Evolutionary conservation across 2,329 filamentous ascomycete species (phyloP).

Genomic region (Byssoonygena ceratinophila): DNA sequence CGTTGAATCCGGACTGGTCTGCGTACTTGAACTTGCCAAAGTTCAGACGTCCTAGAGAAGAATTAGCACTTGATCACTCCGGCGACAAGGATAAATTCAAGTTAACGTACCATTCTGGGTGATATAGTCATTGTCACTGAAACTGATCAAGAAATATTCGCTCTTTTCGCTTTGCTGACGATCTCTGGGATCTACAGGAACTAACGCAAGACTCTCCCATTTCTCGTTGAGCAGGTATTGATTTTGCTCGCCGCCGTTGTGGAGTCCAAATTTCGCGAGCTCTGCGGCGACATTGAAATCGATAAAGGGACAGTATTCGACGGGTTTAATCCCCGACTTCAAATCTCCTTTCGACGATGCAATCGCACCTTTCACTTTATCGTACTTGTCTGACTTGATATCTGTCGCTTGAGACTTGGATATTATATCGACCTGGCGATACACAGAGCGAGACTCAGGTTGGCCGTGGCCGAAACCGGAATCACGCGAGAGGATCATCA

Average conservation of each 20-base stretch:
- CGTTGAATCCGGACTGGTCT: conserved; percentile 47
- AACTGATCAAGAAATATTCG: conserved; percentile 57
- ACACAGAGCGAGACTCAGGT: conserved; percentile 53
- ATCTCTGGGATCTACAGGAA: conserved; percentile 40
- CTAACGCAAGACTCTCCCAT: conserved; percentile 59
- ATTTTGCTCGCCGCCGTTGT: conserved; percentile 57
- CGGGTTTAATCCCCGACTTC: conserved; percentile 45
- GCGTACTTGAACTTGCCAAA: conserved; percentile 46
- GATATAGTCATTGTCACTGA: conserved; percentile 66
- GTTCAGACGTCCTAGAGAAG: conserved; percentile 43
- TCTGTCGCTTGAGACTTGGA: conserved; percentile 51
- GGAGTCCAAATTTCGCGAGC: conserved; percentile 54
- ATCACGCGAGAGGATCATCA: conserved; percentile 4
- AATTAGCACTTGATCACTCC: neutral
- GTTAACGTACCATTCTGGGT: conserved; percentile 53
- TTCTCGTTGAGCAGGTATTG: conserved; percentile 58
- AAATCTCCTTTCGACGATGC: conserved; percentile 45
- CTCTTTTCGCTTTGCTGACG: conserved; percentile 30
- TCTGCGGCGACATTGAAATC: conserved; percentile 58
- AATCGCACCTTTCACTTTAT: conserved; percentile 35
- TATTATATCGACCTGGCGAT: conserved; percentile 60
- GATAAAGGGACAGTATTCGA: conserved; percentile 55
- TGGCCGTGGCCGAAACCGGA: conserved; percentile 28
- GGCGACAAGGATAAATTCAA: neutral
- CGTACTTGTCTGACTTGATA: conserved; percentile 41